Evolutionary conservation across 805 yeast genomes (phyloP), one percentile per base, ranked within the genome.

Genomic region (Cyberlindnera lachancei): DNA sequence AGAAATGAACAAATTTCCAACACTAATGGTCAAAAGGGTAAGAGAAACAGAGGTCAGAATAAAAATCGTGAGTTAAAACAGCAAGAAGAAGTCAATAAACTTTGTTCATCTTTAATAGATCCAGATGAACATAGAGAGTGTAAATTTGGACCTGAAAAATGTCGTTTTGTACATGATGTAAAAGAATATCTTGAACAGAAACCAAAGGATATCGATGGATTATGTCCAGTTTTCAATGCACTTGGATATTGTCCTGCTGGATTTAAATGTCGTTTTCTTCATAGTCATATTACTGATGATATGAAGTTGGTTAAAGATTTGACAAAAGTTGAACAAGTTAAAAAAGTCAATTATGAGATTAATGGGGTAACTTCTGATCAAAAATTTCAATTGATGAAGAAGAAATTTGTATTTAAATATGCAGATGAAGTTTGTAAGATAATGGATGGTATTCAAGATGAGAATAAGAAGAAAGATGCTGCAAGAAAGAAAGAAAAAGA

Each of bases 221-320:
- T 49, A 2, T 92, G 99, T 58, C 97, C 98, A 0, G 95, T 85
- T 4, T 87, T 62, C 52, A 63, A 63, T 21, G 79, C 82, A 2
- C 63, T 85, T 22, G 99, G 99, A 0, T 78, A 74, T 50, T 92
- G 99, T 64, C 95, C 95, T 4, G 72, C 81, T 40, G 98, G 98
- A 0, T 59, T 84, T 46, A 90, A 85, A 55, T 92, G 99, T 61
- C 73, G 96, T 48, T 92, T 95, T 85, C 68, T 92, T 36, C 61
- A 70, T 4, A 72, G 84, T 12, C 97, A 92, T 59, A 70, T 62
- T 49, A 53, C 69, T 44, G 51, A 50, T 20, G 79, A 66, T 13
- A 17, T 28, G 33, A 60, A 55, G 37, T 55, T 79, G 15, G 38
- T 66, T 22, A 65, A 55, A 33, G 76, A 73, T 49, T 53, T 55